phyloP scores from a whole-genome alignment of 768 basidiomycete species.

The Suillus cothurnatus region DNA sequence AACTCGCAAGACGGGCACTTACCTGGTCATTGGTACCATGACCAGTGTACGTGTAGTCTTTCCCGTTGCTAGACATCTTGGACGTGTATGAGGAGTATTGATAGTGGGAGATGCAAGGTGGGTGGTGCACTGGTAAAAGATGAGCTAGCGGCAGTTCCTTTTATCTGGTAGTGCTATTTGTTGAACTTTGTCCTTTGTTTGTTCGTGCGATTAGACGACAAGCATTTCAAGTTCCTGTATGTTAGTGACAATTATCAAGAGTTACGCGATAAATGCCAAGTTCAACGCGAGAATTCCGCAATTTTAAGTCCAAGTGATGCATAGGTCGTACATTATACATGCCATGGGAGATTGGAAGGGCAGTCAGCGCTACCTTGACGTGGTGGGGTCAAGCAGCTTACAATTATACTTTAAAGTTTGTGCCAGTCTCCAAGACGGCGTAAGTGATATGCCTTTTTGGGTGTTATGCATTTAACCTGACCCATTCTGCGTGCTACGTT shows the following conservation, averaged over 20 bases:
- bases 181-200: background rate
- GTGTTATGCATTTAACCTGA: background rate
- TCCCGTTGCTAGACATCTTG: conserved; percentile 13
- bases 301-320: background rate
- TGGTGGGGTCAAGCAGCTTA: background rate
- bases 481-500: background rate
- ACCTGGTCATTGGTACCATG: conserved; percentile 57
- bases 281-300: background rate
- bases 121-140: background rate
- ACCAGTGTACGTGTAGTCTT: conserved; percentile 44
- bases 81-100: background rate
- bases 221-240: background rate
- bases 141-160: background rate
- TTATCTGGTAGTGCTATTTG: background rate
- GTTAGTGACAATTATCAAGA: background rate
- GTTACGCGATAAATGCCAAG: background rate
- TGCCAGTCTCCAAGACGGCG: background rate
- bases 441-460: background rate
- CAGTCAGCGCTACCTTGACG: background rate
- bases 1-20: conserved; percentile 8
- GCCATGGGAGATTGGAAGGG: background rate
- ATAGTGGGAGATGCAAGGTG: background rate
- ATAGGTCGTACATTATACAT: background rate
- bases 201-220: background rate
- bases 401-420: background rate